Percentiles rank a stretch among this genome's conserved stretches.
phyloP scores from a whole-genome alignment of 257 asterid species.

The Eucommia ulmoides region DNA sequence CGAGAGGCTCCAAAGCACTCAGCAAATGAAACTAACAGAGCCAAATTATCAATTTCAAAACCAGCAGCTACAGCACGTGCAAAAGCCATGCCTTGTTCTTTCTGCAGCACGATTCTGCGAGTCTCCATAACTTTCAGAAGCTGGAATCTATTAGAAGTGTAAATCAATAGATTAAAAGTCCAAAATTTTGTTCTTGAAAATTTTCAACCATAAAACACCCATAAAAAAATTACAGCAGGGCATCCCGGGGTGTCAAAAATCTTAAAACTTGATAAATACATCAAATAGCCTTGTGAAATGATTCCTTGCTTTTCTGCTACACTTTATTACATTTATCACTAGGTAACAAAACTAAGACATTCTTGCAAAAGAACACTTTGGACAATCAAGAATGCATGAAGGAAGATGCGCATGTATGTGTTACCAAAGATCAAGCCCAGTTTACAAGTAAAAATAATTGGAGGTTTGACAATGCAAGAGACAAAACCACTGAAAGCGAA shows the following conservation, averaged over 20 bases:
- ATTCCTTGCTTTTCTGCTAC: background rate
- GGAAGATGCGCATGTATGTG: too few species aligned
- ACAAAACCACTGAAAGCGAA: too few species aligned
- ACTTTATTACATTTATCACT: background rate
- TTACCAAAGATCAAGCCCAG: too few species aligned
- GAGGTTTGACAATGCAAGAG: too few species aligned
- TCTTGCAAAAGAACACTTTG: too few species aligned
- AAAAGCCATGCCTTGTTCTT: constrained; percentile 98
- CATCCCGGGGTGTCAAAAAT: too few species aligned
- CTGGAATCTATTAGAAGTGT: constrained; percentile 48
- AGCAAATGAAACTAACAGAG: constrained; percentile 64
- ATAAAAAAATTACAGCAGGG: background rate
- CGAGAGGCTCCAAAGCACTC: constrained; percentile 89
- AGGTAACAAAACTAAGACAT: too few species aligned
- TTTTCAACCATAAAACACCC: background rate
- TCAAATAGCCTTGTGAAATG: background rate
- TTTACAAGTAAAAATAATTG: too few species aligned
- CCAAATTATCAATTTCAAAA: constrained; percentile 63
- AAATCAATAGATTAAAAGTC: background rate
- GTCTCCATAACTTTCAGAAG: constrained; percentile 82
- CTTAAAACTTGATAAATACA: too few species aligned
- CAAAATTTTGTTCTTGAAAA: background rate
- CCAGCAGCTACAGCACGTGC: constrained; percentile 99
- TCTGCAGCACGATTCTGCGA: constrained; percentile 62
- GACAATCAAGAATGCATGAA: too few species aligned